Evolutionary conservation across 352 stramenopile species (phyloP), one percentile per base, ranked within the genome.

Genomic region (Pythium vanterpoolii): DNA sequence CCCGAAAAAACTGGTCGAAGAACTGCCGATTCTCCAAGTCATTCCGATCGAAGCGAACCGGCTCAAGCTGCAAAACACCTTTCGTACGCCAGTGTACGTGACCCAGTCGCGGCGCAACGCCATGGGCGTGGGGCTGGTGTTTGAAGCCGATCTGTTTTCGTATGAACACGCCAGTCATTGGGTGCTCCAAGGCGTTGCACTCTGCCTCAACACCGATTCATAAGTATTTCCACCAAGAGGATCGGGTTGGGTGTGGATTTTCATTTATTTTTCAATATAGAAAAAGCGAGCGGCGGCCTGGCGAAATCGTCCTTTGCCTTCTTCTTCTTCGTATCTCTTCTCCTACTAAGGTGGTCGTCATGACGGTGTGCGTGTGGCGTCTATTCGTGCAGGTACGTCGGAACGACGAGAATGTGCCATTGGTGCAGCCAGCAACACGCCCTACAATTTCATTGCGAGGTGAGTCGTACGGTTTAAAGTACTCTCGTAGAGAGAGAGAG

Each of bases 11-110:
- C 81, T 98, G n/a, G 90, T 98, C 1, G 87, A 96, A 56, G 84
- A 97, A 59, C 79, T 98, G 5, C 95, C 95, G 4, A 95, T 98
- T 50, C 70, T 98, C 36, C 87, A 98, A 55, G 89, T 98, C 14
- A 98, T 98, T 56, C 95, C 95, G 13, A 97, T 98, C 64, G 95
- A 98, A 71, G 90, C 89, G 21, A 95, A 83, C 47, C 96, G 96
- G 26, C 77, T 98, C 56, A 98, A 98, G 73, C 72, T 98, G 23
- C 88, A 98, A 42, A 96, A 97, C 64, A 98, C 92, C 1, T 98
- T 98, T 73, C 89, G 82, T 19, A 98, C 95, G 21, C 95, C 95
- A 10, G 95, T 98, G 48, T 98, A 98, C 69, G 94, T 98, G 24
- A 98, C 95, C 14, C 94, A 98, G 72, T 87, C 77, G 23, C 77